These are phyloP conservation scores for Danielia reshetovae DNA, from an alignment of 805 yeast species.

Conservation along the genomic window DNA sequence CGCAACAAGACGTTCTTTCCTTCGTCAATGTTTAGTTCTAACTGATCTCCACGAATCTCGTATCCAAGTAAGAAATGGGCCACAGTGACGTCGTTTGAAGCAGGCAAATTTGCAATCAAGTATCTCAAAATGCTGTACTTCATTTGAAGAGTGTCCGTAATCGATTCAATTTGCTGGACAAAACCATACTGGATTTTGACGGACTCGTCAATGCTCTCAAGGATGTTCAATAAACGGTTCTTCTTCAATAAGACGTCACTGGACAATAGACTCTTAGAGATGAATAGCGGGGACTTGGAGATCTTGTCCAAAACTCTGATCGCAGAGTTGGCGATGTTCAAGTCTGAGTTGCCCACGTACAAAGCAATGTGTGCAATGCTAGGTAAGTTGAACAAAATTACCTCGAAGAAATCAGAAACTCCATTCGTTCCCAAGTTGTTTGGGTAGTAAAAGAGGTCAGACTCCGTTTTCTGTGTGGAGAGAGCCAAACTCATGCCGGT, in stretches of 20 bases:
- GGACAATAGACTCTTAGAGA: slow-evolving; percentile 14
- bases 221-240: slow-evolving; percentile 63
- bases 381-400: slow-evolving; percentile 66
- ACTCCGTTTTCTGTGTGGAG: slow-evolving; percentile 17
- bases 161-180: slow-evolving; percentile 52
- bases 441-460: slow-evolving; percentile 37
- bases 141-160: slow-evolving; percentile 35
- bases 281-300: slow-evolving; percentile 47
- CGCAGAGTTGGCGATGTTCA: slow-evolving; percentile 48
- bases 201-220: slow-evolving; percentile 77
- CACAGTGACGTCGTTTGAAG: slow-evolving; percentile 45
- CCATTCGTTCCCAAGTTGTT: slow-evolving; percentile 55
- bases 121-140: slow-evolving; percentile 61
- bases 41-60: slow-evolving; percentile 42
- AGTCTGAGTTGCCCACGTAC: slow-evolving; percentile 59
- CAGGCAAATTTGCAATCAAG: slow-evolving; percentile 45
- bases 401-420: slow-evolving; percentile 62
- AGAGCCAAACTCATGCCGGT: slow-evolving; percentile 27
- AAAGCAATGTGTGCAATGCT: slow-evolving; percentile 70
- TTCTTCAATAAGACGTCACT: slow-evolving; percentile 35
- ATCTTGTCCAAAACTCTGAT: slow-evolving; percentile 51
- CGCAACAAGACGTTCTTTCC: slow-evolving; percentile 45
- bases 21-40: slow-evolving; percentile 49
- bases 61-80: slow-evolving; percentile 81
- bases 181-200: slow-evolving; percentile 68